phyloP scores from a whole-genome alignment of 2,329 filamentous ascomycete genomes.

The Domatiomyces globalis region DNA sequence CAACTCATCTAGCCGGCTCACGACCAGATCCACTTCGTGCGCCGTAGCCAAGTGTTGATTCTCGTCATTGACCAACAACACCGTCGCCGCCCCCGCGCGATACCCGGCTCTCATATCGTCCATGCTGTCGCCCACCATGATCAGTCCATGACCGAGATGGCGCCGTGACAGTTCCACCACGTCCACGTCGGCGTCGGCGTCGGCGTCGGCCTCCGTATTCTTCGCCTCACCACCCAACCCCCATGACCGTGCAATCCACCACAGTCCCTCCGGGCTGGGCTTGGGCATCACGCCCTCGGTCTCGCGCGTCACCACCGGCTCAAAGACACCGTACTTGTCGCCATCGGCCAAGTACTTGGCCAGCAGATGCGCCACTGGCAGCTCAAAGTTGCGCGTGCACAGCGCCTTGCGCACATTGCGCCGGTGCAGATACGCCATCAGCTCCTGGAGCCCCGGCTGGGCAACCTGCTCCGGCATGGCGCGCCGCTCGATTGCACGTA shows the following conservation, averaged over 20 bases:
- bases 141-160: constrained; percentile 8
- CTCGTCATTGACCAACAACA: constrained; percentile 74
- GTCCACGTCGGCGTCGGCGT: constrained; percentile 1
- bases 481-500: constrained; percentile 63
- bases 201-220: background rate
- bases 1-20: constrained; percentile 60
- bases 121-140: constrained; percentile 54
- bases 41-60: constrained; percentile 57
- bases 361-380: constrained; percentile 29
- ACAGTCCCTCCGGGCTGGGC: constrained; percentile 17
- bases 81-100: constrained; percentile 71
- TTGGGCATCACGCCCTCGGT: constrained; percentile 15
- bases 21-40: constrained; percentile 61
- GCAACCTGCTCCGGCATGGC: constrained; percentile 70
- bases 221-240: constrained; percentile 4
- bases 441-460: constrained; percentile 59
- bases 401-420: constrained; percentile 57
- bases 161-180: constrained; percentile 36
- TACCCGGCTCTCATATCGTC: constrained; percentile 88
- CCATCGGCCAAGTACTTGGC: constrained; percentile 11
- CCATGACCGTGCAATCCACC: constrained; percentile 16
- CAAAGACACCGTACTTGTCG: constrained; percentile 3
- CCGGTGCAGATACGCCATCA: constrained; percentile 70
- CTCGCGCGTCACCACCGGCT: constrained; percentile 17
- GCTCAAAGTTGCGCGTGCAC: constrained; percentile 86